A percentile compares a stretch with the other conserved stretches of the same genome.
Evolutionary conservation across 164 flowering plant genomes (phyloP).

Genomic region (Houttuynia cordata): DNA sequence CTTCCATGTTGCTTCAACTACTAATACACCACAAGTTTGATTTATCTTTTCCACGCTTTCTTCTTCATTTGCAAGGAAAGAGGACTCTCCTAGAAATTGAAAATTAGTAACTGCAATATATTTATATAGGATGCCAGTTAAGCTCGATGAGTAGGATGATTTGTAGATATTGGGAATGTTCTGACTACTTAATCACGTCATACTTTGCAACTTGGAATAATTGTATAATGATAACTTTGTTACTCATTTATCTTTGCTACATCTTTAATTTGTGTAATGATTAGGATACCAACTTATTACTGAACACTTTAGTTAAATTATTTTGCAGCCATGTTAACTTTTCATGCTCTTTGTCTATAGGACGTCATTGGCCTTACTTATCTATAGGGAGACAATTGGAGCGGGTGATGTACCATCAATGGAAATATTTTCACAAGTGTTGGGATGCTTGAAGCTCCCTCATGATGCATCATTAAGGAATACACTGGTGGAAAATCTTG

Average conservation of each 20-base stretch:
- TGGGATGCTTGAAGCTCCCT: conserved; percentile 82
- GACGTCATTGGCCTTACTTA: conserved; percentile 59
- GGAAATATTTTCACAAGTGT: conserved; percentile 60
- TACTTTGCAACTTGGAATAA: no score
- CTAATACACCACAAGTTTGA: background rate
- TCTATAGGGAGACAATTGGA: conserved; percentile 58
- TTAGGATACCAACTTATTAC: background rate
- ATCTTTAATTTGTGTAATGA: background rate
- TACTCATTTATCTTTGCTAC: no score
- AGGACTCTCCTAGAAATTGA: no score
- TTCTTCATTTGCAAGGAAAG: background rate
- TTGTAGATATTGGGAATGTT: no score
- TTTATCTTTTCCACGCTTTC: background rate
- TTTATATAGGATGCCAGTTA: no score
- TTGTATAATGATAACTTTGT: no score
- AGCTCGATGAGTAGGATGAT: no score
- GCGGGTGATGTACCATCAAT: conserved; percentile 46
- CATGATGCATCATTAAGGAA: conserved; percentile 40
- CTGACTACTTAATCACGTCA: no score
- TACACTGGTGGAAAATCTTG: conserved; percentile 57
- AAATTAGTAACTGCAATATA: no score
- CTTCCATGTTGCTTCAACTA: no score
- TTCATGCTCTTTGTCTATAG: conserved; percentile 25
- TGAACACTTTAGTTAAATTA: background rate
- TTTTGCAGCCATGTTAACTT: no score